Percentiles rank a stretch among this genome's conserved stretches.
Evolutionary conservation across 805 yeast genomes (phyloP).

Genomic region (Candida jianshihensis): DNA sequence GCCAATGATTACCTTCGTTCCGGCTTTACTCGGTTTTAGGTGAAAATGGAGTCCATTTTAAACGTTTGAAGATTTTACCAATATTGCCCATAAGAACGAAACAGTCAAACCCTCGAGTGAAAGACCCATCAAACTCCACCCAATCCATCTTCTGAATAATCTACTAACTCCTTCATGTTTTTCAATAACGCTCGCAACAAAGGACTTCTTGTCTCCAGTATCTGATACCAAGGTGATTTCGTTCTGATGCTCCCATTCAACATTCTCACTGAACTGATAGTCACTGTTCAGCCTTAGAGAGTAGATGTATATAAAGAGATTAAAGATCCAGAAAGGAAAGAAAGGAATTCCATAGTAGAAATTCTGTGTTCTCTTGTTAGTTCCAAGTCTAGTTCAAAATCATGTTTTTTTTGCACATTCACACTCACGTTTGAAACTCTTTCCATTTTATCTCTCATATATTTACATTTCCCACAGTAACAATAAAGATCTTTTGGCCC

Average conservation of each 20-base stretch:
- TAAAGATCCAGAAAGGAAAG: constrained; percentile 16
- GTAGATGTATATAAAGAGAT: constrained; percentile 6
- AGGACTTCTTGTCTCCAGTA: constrained; percentile 6
- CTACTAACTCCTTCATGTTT: constrained; percentile 8
- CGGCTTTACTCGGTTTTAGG: no score
- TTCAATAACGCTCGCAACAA: constrained; percentile 7
- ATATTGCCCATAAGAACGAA: no score
- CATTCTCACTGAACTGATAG: constrained; percentile 14
- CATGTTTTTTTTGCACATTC: background rate
- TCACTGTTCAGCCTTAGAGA: constrained; percentile 1
- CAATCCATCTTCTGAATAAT: constrained; percentile 11
- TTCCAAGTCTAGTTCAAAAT: background rate
- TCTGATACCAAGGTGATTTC: constrained; percentile 9
- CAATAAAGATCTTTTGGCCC: constrained; percentile 13
- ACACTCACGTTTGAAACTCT: constrained; percentile 12
- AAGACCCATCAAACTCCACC: constrained; percentile 15
- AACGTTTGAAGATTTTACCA: no score
- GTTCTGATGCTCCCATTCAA: constrained; percentile 8
- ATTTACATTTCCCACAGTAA: constrained; percentile 16
- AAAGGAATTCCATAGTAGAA: constrained; percentile 17
- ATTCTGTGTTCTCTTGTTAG: constrained; percentile 10
- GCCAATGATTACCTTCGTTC: no score
- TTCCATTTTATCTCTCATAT: constrained; percentile 6
- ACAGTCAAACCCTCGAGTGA: background rate
- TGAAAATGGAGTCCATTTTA: no score